Evolutionary conservation across 2,329 filamentous ascomycete species (phyloP).

Genomic region (Alternaria triticina): DNA sequence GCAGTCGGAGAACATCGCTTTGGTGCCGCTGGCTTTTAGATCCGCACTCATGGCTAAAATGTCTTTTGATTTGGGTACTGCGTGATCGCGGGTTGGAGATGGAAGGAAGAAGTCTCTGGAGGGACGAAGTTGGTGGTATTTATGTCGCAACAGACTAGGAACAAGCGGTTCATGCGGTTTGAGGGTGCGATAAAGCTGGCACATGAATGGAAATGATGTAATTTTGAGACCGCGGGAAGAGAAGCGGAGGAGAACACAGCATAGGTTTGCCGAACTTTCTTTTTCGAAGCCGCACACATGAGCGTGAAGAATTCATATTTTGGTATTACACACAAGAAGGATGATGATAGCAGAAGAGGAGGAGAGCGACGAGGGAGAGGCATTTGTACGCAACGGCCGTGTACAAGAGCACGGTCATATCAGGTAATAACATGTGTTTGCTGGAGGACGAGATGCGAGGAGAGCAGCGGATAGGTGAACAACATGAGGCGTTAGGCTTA

Average conservation of each 20-base stretch:
- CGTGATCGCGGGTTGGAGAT: not conserved
- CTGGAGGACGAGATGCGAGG: not conserved
- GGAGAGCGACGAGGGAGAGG: not conserved
- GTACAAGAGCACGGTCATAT: not conserved
- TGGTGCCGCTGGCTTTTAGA: accelerated
- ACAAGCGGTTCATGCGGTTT: not conserved
- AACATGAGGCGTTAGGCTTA: no score
- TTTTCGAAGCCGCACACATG: no score
- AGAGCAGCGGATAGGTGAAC: no score
- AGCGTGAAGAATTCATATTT: no score
- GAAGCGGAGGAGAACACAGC: no score
- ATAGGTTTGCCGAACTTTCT: no score
- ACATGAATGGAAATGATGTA: no score
- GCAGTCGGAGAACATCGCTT: not conserved
- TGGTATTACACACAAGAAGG: not conserved
- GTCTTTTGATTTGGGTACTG: not conserved
- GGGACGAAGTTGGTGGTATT: not conserved
- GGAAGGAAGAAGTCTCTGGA: accelerated
- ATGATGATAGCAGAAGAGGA: not conserved
- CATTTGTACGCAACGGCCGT: not conserved
- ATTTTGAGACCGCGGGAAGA: no score
- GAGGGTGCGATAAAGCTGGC: no score
- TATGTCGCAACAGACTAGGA: not conserved
- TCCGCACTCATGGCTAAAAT: not conserved
- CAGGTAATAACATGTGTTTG: not conserved